Percentiles rank a stretch among this genome's conserved stretches.
These are phyloP conservation scores for Aspergillus sp. DNA, from an alignment of 2,329 filamentous ascomycete genomes.

Conservation along the genomic window DNA sequence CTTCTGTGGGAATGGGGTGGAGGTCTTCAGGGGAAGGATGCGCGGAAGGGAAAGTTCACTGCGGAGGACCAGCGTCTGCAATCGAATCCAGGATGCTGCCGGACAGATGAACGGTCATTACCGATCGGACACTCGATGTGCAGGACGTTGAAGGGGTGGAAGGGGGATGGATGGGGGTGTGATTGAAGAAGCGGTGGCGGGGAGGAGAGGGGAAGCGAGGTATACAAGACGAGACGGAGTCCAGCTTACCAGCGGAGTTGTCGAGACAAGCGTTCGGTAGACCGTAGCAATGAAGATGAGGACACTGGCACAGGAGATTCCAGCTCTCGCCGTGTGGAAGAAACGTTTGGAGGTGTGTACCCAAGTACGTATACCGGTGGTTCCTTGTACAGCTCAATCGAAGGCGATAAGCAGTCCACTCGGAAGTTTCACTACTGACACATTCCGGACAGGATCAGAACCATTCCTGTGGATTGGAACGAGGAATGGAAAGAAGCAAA, in stretches of 20 bases:
- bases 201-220: constrained; percentile 9
- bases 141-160: constrained; percentile 12
- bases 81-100: constrained; percentile 16
- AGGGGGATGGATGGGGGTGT: constrained; percentile 18
- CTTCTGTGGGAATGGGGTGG: background rate
- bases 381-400: background rate
- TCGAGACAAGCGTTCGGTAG: background rate
- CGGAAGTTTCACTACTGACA: background rate
- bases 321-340: too few relatives aligned
- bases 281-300: too few relatives aligned
- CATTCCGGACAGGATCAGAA: background rate
- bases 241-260: constrained; percentile 20
- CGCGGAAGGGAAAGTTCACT: constrained; percentile 7
- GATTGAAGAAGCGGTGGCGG: constrained; percentile 7
- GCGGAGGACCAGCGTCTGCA: constrained; percentile 7
- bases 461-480: constrained; percentile 2
- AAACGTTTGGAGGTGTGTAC: too few relatives aligned
- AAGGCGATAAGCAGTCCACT: background rate
- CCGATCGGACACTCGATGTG: constrained; percentile 20
- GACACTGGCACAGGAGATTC: too few relatives aligned
- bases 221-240: constrained; percentile 8
- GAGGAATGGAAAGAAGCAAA: constrained; percentile 3
- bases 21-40: constrained; percentile 3
- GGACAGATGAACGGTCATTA: constrained; percentile 16
- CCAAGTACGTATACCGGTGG: too few relatives aligned